phyloP scores from a whole-genome alignment of 108 stramenopile genomes.

The Cyclostephanos tholiformis region DNA sequence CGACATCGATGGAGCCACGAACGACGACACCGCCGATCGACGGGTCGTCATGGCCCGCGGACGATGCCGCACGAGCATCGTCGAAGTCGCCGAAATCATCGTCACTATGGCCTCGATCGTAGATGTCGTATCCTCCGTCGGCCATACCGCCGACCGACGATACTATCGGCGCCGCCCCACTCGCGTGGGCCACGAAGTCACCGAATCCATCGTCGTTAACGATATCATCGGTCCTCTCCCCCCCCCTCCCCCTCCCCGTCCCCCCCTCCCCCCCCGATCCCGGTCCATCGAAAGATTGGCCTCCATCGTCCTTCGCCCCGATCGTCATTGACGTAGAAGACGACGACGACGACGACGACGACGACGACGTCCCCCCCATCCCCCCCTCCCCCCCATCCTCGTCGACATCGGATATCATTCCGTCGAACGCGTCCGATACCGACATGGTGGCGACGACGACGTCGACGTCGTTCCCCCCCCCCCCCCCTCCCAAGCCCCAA shows the following conservation, averaged over 20 bases:
- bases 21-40: background rate
- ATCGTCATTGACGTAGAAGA: background rate
- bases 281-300: background rate
- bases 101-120: background rate
- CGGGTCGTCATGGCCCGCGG: no score
- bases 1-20: no score
- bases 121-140: background rate
- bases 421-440: conserved; percentile 3
- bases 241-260: background rate
- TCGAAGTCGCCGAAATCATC: background rate
- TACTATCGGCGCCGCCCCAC: background rate
- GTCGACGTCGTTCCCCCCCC: background rate
- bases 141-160: background rate
- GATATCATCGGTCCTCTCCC: background rate
- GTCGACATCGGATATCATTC: background rate
- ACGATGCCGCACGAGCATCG: background rate
- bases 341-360: background rate
- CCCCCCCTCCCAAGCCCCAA: no score
- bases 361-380: background rate
- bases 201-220: background rate
- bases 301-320: no score
- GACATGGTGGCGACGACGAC: background rate
- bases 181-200: no score
- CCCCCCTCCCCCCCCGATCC: background rate
- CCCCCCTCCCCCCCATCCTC: background rate